A percentile compares a stretch with the other conserved stretches of the same genome.
phyloP scores from a whole-genome alignment of 2,329 filamentous ascomycete species.

The Amphichorda felina region DNA sequence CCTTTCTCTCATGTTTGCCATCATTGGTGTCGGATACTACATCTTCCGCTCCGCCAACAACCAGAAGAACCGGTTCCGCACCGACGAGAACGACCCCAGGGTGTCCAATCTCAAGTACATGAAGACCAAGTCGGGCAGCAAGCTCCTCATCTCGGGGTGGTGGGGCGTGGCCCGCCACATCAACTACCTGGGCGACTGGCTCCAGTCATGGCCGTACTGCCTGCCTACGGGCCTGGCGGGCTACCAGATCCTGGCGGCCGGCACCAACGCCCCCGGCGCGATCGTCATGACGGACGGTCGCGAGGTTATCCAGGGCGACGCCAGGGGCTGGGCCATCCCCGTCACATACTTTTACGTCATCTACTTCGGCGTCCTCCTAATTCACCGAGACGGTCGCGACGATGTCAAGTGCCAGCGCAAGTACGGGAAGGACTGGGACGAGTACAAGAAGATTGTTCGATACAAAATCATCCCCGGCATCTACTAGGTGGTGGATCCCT shows the following conservation, averaged over 20 bases:
- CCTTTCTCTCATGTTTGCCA: slow-evolving; percentile 49
- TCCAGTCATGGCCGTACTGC: slow-evolving; percentile 84
- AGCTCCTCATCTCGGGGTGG: slow-evolving; percentile 77
- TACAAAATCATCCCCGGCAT: slow-evolving; percentile 77
- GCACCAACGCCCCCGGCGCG: slow-evolving; percentile 36
- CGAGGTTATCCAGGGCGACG: slow-evolving; percentile 58
- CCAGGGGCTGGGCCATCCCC: slow-evolving; percentile 72
- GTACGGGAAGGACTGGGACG: slow-evolving; percentile 86
- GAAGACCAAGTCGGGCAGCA: slow-evolving; percentile 70
- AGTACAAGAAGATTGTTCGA: slow-evolving; percentile 72
- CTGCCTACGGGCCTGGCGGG: slow-evolving; percentile 78
- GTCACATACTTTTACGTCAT: slow-evolving; percentile 92
- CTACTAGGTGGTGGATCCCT: slow-evolving; percentile 39
- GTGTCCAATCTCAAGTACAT: slow-evolving; percentile 78
- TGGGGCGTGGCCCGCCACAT: slow-evolving; percentile 88
- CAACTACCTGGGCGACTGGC: slow-evolving; percentile 93
- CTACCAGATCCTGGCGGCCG: slow-evolving; percentile 56
- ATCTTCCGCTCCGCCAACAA: slow-evolving; percentile 92
- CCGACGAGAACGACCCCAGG: slow-evolving; percentile 67
- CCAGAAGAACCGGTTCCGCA: slow-evolving; percentile 92
- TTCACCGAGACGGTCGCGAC: slow-evolving; percentile 79
- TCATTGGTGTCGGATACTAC: slow-evolving; percentile 66
- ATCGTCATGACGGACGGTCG: slow-evolving; percentile 47
- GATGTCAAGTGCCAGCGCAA: slow-evolving; percentile 86
- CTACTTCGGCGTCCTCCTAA: slow-evolving; percentile 77